phyloP scores from a whole-genome alignment of 768 basidiomycete genomes.

The Termitomyces sp. region DNA sequence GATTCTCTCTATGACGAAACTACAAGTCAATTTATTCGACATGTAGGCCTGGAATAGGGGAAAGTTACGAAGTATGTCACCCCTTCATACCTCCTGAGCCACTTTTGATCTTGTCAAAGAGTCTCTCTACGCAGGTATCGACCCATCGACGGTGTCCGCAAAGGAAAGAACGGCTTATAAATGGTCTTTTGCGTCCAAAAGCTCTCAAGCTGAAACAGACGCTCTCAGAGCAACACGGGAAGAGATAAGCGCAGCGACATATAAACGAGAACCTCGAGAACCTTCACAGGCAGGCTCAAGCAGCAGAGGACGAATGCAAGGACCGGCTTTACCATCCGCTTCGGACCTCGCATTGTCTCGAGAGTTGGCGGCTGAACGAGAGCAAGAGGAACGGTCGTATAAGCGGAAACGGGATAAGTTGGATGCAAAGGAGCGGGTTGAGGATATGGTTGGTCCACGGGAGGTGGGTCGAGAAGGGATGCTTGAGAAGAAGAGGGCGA shows the following conservation, averaged over 20 bases:
- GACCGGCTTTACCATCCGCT: conserved; percentile 64
- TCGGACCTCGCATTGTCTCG: conserved; percentile 66
- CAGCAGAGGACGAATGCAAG: conserved; percentile 40
- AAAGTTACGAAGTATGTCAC: conserved; percentile 52
- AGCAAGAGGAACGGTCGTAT: conserved; percentile 43
- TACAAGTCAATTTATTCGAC: neutral
- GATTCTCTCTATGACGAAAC: neutral
- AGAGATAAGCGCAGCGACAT: conserved; percentile 49
- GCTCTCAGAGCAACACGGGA: conserved; percentile 56
- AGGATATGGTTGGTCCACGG: conserved; percentile 78
- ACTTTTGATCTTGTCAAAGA: conserved; percentile 23
- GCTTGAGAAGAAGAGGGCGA: conserved; percentile 80
- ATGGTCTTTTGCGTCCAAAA: conserved; percentile 79
- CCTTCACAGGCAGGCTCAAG: conserved; percentile 19
- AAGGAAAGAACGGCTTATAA: conserved; percentile 78
- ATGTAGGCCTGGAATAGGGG: conserved; percentile 78
- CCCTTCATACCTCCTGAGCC: neutral
- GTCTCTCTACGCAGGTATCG: conserved; percentile 56
- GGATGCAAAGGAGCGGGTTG: conserved; percentile 63
- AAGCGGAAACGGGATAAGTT: conserved; percentile 64
- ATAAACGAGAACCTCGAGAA: conserved; percentile 20
- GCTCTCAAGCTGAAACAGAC: conserved; percentile 49
- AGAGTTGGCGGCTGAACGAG: conserved; percentile 52
- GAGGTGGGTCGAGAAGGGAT: conserved; percentile 78
- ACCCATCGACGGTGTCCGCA: conserved; percentile 46